A percentile compares a stretch with the other conserved stretches of the same genome.
phyloP scores from a whole-genome alignment of 2,329 filamentous ascomycete genomes.

The Hirsutella minnesotensis region DNA sequence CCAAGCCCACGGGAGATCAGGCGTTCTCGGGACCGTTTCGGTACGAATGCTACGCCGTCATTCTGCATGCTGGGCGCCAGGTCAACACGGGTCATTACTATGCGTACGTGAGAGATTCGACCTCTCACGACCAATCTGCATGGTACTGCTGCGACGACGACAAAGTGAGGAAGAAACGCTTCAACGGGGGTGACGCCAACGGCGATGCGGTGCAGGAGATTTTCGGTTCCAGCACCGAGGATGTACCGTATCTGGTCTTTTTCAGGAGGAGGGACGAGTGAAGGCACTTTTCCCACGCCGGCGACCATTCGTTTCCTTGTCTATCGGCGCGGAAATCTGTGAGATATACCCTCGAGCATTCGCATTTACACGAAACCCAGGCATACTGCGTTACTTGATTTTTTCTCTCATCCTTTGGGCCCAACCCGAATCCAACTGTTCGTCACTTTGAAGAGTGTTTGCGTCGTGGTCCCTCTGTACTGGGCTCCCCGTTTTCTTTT shows the following conservation, averaged over 20 bases:
- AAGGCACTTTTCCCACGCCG: not conserved
- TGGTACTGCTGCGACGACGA: conserved; percentile 42
- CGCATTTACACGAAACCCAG: not conserved
- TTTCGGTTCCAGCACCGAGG: conserved; percentile 23
- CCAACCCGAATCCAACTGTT: too few species aligned
- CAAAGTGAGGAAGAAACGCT: conserved; percentile 26
- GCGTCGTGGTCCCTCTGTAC: too few species aligned
- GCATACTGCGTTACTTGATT: not conserved
- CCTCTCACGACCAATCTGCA: conserved; percentile 25
- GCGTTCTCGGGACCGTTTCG: conserved; percentile 45
- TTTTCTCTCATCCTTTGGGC: not conserved
- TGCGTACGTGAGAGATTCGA: conserved; percentile 51
- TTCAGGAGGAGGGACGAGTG: conserved; percentile 25
- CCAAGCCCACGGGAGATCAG: conserved; percentile 18
- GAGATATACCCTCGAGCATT: not conserved
- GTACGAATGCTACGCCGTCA: conserved; percentile 81
- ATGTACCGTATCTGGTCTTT: conserved; percentile 36
- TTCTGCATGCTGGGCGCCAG: conserved; percentile 60
- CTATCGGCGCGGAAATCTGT: not conserved
- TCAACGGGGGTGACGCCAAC: conserved; percentile 22
- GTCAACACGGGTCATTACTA: conserved; percentile 72
- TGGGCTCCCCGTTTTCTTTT: too few species aligned
- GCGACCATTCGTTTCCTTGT: not conserved
- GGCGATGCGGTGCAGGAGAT: conserved; percentile 25
- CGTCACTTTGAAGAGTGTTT: too few species aligned